These are phyloP conservation scores for Vitis hybrid DNA, from an alignment of 177 flowering plant species.

Conservation along the genomic window DNA sequence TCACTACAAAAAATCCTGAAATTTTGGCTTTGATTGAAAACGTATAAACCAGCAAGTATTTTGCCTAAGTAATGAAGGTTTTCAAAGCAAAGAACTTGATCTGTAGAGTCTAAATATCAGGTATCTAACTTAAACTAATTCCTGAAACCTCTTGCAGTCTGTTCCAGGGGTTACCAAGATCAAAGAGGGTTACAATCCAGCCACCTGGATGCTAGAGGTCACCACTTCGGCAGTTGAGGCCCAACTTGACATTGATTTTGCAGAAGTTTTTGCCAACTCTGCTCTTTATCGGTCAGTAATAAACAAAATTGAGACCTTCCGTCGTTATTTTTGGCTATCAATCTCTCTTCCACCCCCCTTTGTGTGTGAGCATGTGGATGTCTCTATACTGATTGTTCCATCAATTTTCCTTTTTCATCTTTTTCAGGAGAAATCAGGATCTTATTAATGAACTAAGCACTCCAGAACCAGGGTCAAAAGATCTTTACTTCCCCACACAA, in stretches of 20 bases:
- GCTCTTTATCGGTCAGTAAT: conserved; percentile 22
- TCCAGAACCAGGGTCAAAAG: conserved; percentile 23
- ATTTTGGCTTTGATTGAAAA: background rate
- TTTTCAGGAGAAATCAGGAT: conserved; percentile 28
- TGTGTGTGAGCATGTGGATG: too few species aligned
- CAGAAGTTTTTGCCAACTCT: conserved; percentile 28
- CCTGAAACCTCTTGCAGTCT: conserved; percentile 17
- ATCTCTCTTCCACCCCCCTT: too few species aligned
- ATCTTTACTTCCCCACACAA: conserved; percentile 27
- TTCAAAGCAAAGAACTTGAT: too few species aligned
- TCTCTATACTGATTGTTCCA: background rate
- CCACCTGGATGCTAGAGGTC: conserved; percentile 42
- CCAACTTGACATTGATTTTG: conserved; percentile 32
- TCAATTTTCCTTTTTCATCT: background rate
- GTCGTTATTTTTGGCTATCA: too few species aligned
- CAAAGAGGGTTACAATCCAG: conserved; percentile 39
- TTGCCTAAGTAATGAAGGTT: background rate
- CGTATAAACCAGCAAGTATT: too few species aligned
- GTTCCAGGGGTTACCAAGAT: conserved; percentile 31
- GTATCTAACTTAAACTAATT: background rate
- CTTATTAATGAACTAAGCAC: conserved; percentile 27
- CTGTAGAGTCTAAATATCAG: too few species aligned
- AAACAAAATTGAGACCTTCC: background rate
- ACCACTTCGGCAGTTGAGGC: conserved; percentile 23
- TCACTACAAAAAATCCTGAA: background rate